Evolutionary conservation across 495 filamentous ascomycete species (phyloP).

Genomic region (Penicillium robsamsonii): DNA sequence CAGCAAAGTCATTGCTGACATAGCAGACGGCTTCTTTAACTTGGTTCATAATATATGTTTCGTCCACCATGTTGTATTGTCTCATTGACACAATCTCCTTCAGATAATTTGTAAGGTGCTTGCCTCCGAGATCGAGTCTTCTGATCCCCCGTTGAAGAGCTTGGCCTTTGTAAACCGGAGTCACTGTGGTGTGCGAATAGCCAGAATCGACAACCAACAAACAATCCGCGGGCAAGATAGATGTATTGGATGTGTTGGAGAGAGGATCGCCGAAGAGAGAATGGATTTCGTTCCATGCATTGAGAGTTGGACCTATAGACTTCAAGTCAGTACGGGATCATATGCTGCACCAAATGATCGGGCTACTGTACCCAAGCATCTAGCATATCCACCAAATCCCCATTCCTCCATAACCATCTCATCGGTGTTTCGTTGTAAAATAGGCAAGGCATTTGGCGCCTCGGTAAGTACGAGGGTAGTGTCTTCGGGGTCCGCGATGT

Average conservation of each 20-base stretch:
- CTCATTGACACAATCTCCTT: constrained; percentile 86
- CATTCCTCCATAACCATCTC: constrained; percentile 98
- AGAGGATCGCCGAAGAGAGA: constrained; percentile 56
- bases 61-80: constrained; percentile 92
- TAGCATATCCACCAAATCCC: constrained; percentile 83
- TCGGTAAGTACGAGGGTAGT: constrained; percentile 84
- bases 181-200: constrained; percentile 91
- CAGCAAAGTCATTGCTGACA: constrained; percentile 72
- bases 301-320: constrained; percentile 61
- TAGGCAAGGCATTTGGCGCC: constrained; percentile 79
- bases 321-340: constrained; percentile 7
- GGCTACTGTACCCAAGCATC: constrained; percentile 54
- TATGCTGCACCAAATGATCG: not conserved
- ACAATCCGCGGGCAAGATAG: constrained; percentile 67
- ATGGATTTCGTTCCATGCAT: constrained; percentile 80
- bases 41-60: constrained; percentile 88
- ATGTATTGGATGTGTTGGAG: constrained; percentile 20
- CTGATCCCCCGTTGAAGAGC: constrained; percentile 80
- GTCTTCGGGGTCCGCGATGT: constrained; percentile 57
- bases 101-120: constrained; percentile 90
- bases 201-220: constrained; percentile 86
- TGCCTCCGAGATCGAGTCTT: constrained; percentile 87
- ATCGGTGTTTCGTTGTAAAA: constrained; percentile 84
- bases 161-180: constrained; percentile 76
- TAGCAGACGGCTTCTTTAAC: constrained; percentile 92